A percentile compares a stretch with the other conserved stretches of the same genome.
Evolutionary conservation across 441 rosid species (phyloP).

Genomic region (Croton laevigatus): DNA sequence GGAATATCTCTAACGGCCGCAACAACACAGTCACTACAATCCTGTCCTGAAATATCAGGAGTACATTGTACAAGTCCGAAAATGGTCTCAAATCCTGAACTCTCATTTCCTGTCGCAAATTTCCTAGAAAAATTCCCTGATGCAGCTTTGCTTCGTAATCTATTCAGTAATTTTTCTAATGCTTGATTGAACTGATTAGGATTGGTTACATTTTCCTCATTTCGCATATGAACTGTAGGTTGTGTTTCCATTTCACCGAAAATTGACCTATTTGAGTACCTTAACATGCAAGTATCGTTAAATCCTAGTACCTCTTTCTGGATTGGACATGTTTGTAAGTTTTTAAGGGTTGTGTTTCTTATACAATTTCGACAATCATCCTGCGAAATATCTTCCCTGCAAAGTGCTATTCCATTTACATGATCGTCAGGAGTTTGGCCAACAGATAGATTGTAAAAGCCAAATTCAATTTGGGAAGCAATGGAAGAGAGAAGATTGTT

Average conservation of each 20-base stretch:
- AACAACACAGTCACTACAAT: constrained; percentile 44
- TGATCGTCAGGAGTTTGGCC: constrained; percentile 13
- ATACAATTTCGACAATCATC: constrained; percentile 8
- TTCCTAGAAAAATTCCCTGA: constrained; percentile 34
- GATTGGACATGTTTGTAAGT: background rate
- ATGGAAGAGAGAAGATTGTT: constrained; percentile 15
- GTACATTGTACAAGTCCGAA: constrained; percentile 53
- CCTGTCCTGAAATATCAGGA: constrained; percentile 36
- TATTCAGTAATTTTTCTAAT: constrained; percentile 27
- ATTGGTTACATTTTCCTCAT: constrained; percentile 22
- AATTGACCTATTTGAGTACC: constrained; percentile 8
- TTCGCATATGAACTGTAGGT: background rate
- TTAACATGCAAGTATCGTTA: background rate
- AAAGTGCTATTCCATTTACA: constrained; percentile 20
- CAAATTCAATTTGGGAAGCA: background rate
- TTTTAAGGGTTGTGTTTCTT: background rate
- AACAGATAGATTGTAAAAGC: constrained; percentile 22
- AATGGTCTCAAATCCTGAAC: constrained; percentile 31
- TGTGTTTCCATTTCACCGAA: background rate
- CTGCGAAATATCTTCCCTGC: constrained; percentile 19
- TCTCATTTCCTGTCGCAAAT: constrained; percentile 36
- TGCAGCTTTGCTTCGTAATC: constrained; percentile 29
- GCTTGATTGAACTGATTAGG: constrained; percentile 30
- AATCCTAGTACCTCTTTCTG: background rate
- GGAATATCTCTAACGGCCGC: constrained; percentile 24